Evolutionary conservation across 2,329 filamentous ascomycete genomes (phyloP), one percentile per base, ranked within the genome.

Genomic region (Corniculantispora saksenae): DNA sequence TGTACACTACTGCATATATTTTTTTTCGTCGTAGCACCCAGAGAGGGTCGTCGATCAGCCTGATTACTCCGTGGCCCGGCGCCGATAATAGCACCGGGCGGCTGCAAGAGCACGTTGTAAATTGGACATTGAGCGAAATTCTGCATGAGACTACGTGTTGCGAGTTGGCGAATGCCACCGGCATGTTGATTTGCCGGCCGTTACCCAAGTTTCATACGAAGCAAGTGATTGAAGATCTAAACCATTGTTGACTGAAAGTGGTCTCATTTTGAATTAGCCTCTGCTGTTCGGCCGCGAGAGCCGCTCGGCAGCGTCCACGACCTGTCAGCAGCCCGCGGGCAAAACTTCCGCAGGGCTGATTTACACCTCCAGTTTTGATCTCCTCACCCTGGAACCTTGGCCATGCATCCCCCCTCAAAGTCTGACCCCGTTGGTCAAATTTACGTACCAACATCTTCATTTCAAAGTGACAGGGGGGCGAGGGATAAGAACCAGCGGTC

Each of bases 11-110:
- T 59, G 32, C 56, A 59, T 27, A 40, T 40, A n/a, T 51, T 19
- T 32, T 32, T 32, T 10, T 32, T 32, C 23, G 25, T 21, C 15
- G 56, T 59, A n/a, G 56, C 27, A 48, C 19, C 23, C 40, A 23
- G n/a, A 48, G 57, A 60, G 57, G 57, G 55, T 51, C 45, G 57
- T 43, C 43, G 57, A 60, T 51, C 57, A 35, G n/a, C 17, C n/a
- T 38, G 56, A 60, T 51, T 17, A 60, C 57, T 60, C 57, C 57
- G 57, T 38, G 45, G 29, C 43, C 57, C 57, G 57, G 40, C 17
- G 29, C 56, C 56, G 43, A 59, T 48, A 47, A 32, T 45, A 58
- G 13, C 23, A 40, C n/a, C 54, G n/a, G 54, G 32, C 32, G 32
- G 32, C 32, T 32, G 32, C 32, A 32, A 10, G 10, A 32, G 10